These are phyloP conservation scores for Collybia nuda DNA, from an alignment of 768 basidiomycete species.

Conservation along the genomic window DNA sequence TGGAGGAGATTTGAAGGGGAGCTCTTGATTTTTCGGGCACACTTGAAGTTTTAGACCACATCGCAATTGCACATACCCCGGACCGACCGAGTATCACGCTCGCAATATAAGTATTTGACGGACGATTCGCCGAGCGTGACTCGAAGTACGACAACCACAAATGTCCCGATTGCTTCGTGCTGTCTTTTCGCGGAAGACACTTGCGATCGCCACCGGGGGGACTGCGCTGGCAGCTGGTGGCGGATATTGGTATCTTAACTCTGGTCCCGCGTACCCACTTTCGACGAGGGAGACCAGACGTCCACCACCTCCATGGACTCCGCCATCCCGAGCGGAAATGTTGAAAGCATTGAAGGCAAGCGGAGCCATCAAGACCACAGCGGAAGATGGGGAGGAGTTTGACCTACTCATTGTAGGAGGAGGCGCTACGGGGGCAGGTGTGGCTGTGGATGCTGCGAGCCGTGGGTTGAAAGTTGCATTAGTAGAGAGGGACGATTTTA, in stretches of 20 bases:
- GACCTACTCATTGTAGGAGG: slow-evolving; percentile 89
- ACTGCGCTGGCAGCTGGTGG: slow-evolving; percentile 53
- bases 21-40: no score
- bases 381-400: slow-evolving; percentile 52
- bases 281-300: slow-evolving; percentile 67
- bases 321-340: slow-evolving; percentile 69
- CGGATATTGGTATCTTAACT: slow-evolving; percentile 73
- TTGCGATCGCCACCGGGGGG: slow-evolving; percentile 53
- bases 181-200: slow-evolving; percentile 55
- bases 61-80: no score
- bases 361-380: slow-evolving; percentile 16
- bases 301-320: slow-evolving; percentile 79
- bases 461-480: slow-evolving; percentile 90
- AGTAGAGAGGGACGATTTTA: slow-evolving; percentile 92
- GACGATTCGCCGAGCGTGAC: no score
- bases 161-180: slow-evolving; percentile 32
- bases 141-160: not conserved
- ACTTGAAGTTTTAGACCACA: no score
- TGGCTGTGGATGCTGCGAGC: slow-evolving; percentile 94
- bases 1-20: no score
- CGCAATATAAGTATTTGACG: no score
- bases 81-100: no score
- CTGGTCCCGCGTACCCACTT: slow-evolving; percentile 64
- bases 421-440: slow-evolving; percentile 94
- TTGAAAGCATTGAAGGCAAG: slow-evolving; percentile 55